phyloP scores from a whole-genome alignment of 305 asterid species.

The Plantago rigida region DNA sequence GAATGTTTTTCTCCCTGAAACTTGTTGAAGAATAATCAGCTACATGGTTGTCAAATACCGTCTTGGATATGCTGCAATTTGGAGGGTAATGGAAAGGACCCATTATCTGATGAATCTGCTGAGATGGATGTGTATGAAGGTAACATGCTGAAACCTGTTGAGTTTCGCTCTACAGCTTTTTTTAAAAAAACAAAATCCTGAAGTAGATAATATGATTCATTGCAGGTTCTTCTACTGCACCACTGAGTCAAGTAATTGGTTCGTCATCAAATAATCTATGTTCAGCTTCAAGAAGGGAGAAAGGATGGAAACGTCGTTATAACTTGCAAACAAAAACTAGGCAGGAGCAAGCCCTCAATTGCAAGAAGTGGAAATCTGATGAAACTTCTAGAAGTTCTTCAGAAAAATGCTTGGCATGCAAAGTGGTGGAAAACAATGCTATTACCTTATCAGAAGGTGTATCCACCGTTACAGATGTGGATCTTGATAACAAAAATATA shows the following conservation, averaged over 20 bases:
- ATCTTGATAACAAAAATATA: conserved; percentile 34
- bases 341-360: conserved; percentile 52
- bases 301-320: conserved; percentile 69
- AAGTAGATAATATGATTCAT: conserved; percentile 21
- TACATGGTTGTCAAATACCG: conserved; percentile 53
- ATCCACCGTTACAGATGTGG: conserved; percentile 33
- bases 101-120: conserved; percentile 55
- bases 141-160: conserved; percentile 30
- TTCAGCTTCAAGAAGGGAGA: conserved; percentile 54
- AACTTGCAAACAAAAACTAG: conserved; percentile 60
- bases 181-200: not conserved
- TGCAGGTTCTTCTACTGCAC: conserved; percentile 46
- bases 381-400: conserved; percentile 29
- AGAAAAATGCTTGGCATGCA: conserved; percentile 50
- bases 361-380: conserved; percentile 60
- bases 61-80: conserved; percentile 79
- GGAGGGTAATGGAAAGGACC: conserved; percentile 52
- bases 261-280: conserved; percentile 44
- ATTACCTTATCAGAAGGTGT: conserved; percentile 32
- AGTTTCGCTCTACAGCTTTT: too few species aligned
- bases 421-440: conserved; percentile 32
- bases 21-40: conserved; percentile 55
- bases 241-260: conserved; percentile 39
- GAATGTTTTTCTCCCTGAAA: conserved; percentile 7
- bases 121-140: conserved; percentile 90